Evolutionary conservation across 768 basidiomycete species (phyloP), one percentile per base, ranked within the genome.

Genomic region (Hygrocybe coccinea): DNA sequence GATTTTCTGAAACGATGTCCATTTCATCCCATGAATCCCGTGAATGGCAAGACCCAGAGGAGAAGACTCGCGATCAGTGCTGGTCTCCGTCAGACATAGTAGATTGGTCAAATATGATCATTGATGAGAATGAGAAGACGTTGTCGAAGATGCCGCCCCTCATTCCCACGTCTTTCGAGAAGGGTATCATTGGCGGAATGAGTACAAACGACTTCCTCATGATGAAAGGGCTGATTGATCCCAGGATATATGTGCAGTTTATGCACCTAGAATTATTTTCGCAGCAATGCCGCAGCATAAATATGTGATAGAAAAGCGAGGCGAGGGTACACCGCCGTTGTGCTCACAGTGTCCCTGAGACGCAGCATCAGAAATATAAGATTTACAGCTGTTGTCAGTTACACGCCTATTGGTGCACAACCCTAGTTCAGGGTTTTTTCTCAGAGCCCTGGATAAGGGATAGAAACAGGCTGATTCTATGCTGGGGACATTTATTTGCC

Each of bases 171-270:
- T 35, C 52, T 24, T 54, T 53, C 52, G 52, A 53, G 52, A 53
- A 53, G 33, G 52, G 52, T 25, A 29, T 44, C 38, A 54, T 54
- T 5, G 22, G 43, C 21, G 25, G 52, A 44, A 43, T 54, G 52
- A 54, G 52, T 54, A 22, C 25, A 8, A 54, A 54, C 41, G 52
- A 54, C 25, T 14, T 54, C 43, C 43, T 54, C 7, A 45, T 54
- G 52, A 29, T 43, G 5, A 11, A 25, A 53, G 52, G 52, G 19
- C 24, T 53, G 38, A 53, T 53, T 9, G 52, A 51, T 38, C 50
- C 50, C 5, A n/a, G 50, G 19, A 5, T 51, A 8, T 51, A 51
- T 51, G 50, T 51, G 34, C 50, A 38, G 35, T 51, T 35, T 51
- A 25, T 51, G 21, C 29, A 51, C 8, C 36, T 51, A 21, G 17